Evolutionary conservation across 768 basidiomycete genomes (phyloP).

Genomic region (Trametes coccinea): DNA sequence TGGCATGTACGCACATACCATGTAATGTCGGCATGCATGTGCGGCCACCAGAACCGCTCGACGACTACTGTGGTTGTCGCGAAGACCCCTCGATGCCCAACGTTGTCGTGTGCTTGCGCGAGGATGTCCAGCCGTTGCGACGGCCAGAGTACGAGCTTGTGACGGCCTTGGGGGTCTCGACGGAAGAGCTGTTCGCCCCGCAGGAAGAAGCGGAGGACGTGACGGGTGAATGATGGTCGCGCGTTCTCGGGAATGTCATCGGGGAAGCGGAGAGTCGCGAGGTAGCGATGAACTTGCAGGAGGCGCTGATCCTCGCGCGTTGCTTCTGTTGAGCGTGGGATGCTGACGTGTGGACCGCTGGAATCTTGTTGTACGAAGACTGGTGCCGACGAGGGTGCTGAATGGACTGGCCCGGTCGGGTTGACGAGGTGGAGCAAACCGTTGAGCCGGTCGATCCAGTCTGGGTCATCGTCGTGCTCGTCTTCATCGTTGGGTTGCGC

Average conservation of each 20-base stretch:
- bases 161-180: conserved; percentile 10
- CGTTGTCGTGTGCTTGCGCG: conserved; percentile 1
- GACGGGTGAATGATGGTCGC: neutral
- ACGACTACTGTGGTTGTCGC: too few species aligned
- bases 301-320: too few species aligned
- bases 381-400: neutral
- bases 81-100: too few species aligned
- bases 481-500: conserved; percentile 5
- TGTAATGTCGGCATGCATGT: too few species aligned
- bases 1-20: too few species aligned
- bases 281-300: neutral
- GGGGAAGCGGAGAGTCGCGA: neutral
- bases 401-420: neutral
- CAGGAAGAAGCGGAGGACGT: neutral
- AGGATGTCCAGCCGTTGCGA: conserved; percentile 8
- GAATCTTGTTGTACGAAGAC: neutral
- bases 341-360: too few species aligned
- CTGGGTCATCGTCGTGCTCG: conserved; percentile 4
- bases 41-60: too few species aligned
- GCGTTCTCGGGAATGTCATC: neutral
- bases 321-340: too few species aligned
- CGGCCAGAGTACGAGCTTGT: conserved; percentile 23
- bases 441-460: conserved; percentile 21
- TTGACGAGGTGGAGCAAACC: conserved; percentile 13
- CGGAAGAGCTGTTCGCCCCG: conserved; percentile 18